Conservation (phyloP, 75 land plant species). For the Chamaecyparis obtusa region DNA sequence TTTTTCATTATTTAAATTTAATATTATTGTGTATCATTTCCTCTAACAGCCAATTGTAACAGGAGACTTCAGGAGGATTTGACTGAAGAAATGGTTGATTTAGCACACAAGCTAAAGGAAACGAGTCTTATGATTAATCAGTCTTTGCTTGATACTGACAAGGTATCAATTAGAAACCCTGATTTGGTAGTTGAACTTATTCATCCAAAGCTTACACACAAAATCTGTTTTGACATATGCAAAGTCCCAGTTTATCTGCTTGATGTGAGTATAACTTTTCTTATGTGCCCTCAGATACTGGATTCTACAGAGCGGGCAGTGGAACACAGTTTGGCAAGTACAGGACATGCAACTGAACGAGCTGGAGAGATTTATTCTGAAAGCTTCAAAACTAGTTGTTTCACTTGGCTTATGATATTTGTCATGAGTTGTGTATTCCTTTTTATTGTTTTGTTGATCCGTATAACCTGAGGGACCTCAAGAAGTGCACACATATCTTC, state of each 20-base stretch:
- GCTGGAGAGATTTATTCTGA: constrained; percentile 58
- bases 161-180: constrained; percentile 24
- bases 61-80: constrained; percentile 92
- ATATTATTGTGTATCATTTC: neutral
- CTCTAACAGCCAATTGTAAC: constrained; percentile 11
- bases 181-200: neutral
- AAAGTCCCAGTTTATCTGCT: neutral
- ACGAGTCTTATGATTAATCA: constrained; percentile 71
- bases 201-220: neutral
- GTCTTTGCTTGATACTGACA: constrained; percentile 66
- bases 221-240: neutral
- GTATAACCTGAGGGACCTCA: constrained; percentile 52
- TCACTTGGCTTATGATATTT: constrained; percentile 87
- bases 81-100: constrained; percentile 93
- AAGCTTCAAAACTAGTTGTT: constrained; percentile 73
- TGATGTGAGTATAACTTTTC: neutral
- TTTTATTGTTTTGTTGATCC: constrained; percentile 83
- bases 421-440: constrained; percentile 71
- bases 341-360: constrained; percentile 61
- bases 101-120: constrained; percentile 88
- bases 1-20: neutral
- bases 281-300: constrained; percentile 49
- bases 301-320: constrained; percentile 89
- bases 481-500: neutral
- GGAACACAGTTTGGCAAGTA: constrained; percentile 84